Evolutionary conservation across 2,329 filamentous ascomycete species (phyloP).

Genomic region (Aspergillus spinulosporus): DNA sequence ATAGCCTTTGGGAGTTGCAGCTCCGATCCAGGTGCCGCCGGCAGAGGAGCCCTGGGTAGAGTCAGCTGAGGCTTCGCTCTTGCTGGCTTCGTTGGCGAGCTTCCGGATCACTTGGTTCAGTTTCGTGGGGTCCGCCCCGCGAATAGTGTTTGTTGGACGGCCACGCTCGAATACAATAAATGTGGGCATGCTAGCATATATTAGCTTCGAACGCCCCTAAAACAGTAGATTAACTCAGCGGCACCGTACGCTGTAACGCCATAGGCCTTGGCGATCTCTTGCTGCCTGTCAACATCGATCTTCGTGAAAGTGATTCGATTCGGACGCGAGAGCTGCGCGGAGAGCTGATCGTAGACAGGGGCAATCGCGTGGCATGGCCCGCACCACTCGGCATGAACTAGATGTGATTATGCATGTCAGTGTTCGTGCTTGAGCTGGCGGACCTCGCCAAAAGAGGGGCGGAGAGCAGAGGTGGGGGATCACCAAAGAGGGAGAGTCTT

Average conservation of each 20-base stretch:
- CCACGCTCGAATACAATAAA: constrained; percentile 84
- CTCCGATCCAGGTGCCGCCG: constrained; percentile 66
- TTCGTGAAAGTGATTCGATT: constrained; percentile 80
- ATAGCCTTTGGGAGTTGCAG: constrained; percentile 75
- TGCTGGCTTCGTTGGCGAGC: constrained; percentile 64
- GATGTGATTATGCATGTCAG: constrained; percentile 6
- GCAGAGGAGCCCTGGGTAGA: constrained; percentile 47
- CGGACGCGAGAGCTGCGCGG: constrained; percentile 67
- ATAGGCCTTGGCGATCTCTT: constrained; percentile 72
- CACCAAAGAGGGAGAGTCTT: constrained; percentile 42
- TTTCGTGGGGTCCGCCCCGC: constrained; percentile 70
- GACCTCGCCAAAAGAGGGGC: constrained; percentile 18
- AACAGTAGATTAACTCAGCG: background rate
- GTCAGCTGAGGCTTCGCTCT: constrained; percentile 41
- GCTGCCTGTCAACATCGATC: constrained; percentile 77
- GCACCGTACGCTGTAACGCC: constrained; percentile 62
- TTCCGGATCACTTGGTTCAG: constrained; percentile 71
- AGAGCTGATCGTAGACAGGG: constrained; percentile 77
- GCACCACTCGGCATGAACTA: constrained; percentile 89
- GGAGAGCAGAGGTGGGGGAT: constrained; percentile 16
- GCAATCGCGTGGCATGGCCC: constrained; percentile 80
- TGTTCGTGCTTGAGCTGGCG: constrained; percentile 20
- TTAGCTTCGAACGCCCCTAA: background rate
- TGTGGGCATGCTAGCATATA: constrained; percentile 69
- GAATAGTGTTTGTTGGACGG: constrained; percentile 65